Evolutionary conservation across 441 rosid species (phyloP).

Genomic region (Eruca vesicaria): DNA sequence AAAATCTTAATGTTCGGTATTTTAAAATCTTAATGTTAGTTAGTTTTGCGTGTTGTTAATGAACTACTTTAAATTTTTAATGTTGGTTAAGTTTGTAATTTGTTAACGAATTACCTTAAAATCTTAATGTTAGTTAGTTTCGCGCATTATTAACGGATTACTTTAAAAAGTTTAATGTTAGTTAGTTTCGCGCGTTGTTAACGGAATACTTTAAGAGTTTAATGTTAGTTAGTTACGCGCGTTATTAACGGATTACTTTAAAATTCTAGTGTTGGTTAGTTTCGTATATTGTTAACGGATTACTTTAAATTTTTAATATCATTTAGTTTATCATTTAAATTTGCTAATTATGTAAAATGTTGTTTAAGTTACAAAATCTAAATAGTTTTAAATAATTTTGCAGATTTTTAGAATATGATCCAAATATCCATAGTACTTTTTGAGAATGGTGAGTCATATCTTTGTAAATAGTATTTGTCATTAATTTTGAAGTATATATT

Average conservation of each 20-base stretch:
- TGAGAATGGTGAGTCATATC: not conserved
- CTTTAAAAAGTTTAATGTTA: not conserved
- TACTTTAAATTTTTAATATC: not conserved
- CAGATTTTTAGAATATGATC: not conserved
- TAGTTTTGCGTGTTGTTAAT: not conserved
- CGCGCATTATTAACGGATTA: not conserved
- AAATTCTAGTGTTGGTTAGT: not conserved
- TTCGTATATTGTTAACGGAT: not conserved
- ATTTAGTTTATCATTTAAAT: not conserved
- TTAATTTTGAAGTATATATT: not conserved
- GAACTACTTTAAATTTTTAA: too few relatives aligned
- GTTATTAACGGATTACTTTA: not conserved
- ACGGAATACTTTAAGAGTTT: not conserved
- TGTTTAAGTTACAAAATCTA: not conserved
- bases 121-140: not conserved
- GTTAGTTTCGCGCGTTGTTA: not conserved
- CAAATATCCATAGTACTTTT: not conserved
- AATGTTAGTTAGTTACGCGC: not conserved
- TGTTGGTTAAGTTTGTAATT: not conserved
- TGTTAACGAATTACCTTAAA: not conserved
- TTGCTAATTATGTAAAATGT: not conserved
- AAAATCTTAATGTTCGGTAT: not conserved
- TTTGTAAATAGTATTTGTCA: not conserved
- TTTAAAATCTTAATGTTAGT: too few relatives aligned
- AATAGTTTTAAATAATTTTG: not conserved